These are phyloP conservation scores for Anthoceros angustus DNA, from an alignment of 225 moss, liverwort and hornwort genomes.

Conservation along the genomic window DNA sequence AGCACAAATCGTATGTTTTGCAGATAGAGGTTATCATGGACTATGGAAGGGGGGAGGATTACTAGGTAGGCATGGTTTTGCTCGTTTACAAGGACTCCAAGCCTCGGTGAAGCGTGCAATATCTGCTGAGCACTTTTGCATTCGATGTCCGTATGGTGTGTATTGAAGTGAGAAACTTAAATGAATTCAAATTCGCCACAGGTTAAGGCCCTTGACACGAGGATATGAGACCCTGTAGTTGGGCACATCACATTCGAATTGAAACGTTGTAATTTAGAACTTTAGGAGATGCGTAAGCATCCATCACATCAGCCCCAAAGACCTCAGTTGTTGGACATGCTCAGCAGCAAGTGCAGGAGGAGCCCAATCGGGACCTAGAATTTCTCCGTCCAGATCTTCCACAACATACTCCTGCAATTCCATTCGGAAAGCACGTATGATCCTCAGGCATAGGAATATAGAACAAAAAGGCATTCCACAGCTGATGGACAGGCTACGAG, in stretches of 20 bases:
- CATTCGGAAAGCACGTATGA: neutral
- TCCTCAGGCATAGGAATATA: neutral
- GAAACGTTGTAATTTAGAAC: no score
- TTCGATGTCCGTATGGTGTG: no score
- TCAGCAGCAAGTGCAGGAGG: conserved; percentile 36
- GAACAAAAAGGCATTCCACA: neutral
- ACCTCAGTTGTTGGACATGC: conserved; percentile 35
- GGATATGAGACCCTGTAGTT: no score
- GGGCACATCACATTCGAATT: no score
- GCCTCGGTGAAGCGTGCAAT: no score
- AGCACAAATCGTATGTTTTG: conserved; percentile 5
- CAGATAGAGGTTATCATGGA: conserved; percentile 39
- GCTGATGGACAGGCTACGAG: neutral
- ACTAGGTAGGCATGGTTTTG: conserved; percentile 3
- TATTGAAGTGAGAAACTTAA: no score
- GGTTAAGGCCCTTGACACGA: no score
- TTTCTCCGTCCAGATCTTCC: conserved; percentile 52
- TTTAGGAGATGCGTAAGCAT: neutral
- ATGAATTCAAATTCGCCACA: no score
- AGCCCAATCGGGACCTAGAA: conserved; percentile 39
- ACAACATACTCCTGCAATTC: conserved; percentile 54
- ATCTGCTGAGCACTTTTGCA: no score
- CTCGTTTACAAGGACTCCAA: neutral
- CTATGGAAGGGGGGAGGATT: conserved; percentile 37
- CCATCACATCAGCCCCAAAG: conserved; percentile 22